A percentile compares a stretch with the other conserved stretches of the same genome.
Conservation (phyloP, 345 rosid genomes). For the Orychophragmus violaceus region DNA sequence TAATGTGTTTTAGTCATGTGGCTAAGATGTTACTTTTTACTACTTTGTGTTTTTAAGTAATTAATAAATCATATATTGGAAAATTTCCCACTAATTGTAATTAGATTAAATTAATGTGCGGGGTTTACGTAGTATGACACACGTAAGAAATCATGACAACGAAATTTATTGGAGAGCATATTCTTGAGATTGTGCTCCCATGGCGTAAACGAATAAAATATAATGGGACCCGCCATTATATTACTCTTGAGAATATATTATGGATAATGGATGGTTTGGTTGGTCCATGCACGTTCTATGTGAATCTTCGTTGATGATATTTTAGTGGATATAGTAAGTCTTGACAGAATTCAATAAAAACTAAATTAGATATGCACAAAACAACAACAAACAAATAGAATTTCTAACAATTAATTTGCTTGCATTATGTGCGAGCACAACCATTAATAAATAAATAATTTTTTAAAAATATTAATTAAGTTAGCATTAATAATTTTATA, state of each 20-base stretch:
- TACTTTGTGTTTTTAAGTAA: background rate
- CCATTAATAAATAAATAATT: too few species aligned
- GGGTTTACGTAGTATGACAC: slow-evolving; percentile 3
- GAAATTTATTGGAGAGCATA: background rate
- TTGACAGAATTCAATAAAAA: background rate
- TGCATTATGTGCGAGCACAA: too few species aligned
- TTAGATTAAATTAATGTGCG: background rate
- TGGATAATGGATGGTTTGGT: slow-evolving; percentile 1
- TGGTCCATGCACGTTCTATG: slow-evolving; percentile 26
- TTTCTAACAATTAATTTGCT: background rate
- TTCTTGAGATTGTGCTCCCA: slow-evolving; percentile 22
- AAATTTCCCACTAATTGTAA: background rate
- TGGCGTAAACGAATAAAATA: slow-evolving; percentile 10
- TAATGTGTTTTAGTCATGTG: background rate
- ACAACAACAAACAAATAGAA: background rate
- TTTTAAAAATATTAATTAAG: too few species aligned
- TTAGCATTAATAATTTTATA: too few species aligned
- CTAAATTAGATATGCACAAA: background rate
- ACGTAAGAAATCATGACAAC: slow-evolving; percentile 8
- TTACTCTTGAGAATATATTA: background rate
- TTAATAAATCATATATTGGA: slow-evolving; percentile 7
- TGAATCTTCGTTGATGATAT: background rate
- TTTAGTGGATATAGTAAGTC: background rate
- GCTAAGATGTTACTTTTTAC: slow-evolving; percentile 10
- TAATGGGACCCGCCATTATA: slow-evolving; percentile 14